Evolutionary conservation across 1,284 basidiomycete species (phyloP), one percentile per base, ranked within the genome.

Genomic region (Neolentinus lepideus): DNA sequence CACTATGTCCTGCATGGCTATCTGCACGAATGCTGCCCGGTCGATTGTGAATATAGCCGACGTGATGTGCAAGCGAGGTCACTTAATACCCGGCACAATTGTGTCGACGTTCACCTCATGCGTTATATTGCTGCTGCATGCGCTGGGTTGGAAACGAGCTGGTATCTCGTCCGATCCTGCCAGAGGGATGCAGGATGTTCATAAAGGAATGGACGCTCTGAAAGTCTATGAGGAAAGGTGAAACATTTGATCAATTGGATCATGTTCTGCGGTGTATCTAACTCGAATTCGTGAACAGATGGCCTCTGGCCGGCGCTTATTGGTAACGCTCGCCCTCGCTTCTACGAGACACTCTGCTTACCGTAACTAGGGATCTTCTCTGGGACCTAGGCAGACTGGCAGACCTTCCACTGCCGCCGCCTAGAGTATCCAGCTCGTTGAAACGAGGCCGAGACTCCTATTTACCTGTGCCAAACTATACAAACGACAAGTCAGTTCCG

Each of bases 21-120:
- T 81, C 35, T 81, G 79, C 65, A 74, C 74, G 29, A 81, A 79
- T 58, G 79, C 79, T 2, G 75, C 79, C 3, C 67, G 78, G 10
- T 75, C 75, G 24, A 54, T 53, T 11, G 27, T 21, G 12, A 54
- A 45, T 10, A 45, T 54, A 11, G 24, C 22, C 22, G 35, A 54
- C 10, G 26, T 46, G 26, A 25, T 11, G 11, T 31, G 8, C 12
- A 26, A 22, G 19, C 52, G 52, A 9, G 35, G 47, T n/a, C 9
- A 29, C 6, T 29, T 8, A 4, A 26, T 50, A 16, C 47, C 47
- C 4, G 47, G 27, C 12, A 26, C n/a, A 24, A 25, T 50, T 16
- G 47, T 50, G 6, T 8, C 47, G n/a, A 25, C 22, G 6, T 50
- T 50, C 47, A 50, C 47, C 3, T 14, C 47, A 6, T 4, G 10